phyloP scores from a whole-genome alignment of 495 filamentous ascomycete genomes.

The Podospora bellae-mahoneyi region DNA sequence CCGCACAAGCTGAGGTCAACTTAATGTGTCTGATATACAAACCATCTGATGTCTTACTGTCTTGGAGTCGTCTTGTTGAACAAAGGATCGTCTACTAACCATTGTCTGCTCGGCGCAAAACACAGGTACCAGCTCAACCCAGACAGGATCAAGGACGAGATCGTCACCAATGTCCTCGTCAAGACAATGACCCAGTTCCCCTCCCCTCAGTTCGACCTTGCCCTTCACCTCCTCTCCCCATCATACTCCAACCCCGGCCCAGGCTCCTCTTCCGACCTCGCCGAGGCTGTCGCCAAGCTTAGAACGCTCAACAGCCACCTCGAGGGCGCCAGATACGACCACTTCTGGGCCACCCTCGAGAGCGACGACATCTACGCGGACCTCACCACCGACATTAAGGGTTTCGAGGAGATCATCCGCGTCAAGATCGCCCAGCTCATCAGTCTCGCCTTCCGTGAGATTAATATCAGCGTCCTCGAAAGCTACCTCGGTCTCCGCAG shows the following conservation, averaged over 20 bases:
- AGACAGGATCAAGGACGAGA: slow-evolving; percentile 92
- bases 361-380: slow-evolving; percentile 95
- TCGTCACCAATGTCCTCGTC: slow-evolving; percentile 96
- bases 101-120: slow-evolving; percentile 4
- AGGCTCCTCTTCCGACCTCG: slow-evolving; percentile 55
- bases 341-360: slow-evolving; percentile 92
- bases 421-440: slow-evolving; percentile 87
- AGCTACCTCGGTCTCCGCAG: slow-evolving; percentile 79
- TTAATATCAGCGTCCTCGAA: slow-evolving; percentile 72
- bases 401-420: slow-evolving; percentile 95
- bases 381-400: slow-evolving; percentile 85
- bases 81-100: slow-evolving; percentile 11
- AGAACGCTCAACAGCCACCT: slow-evolving; percentile 78
- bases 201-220: slow-evolving; percentile 89
- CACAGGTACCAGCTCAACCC: slow-evolving; percentile 99
- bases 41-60: slow-evolving; percentile 11
- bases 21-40: slow-evolving; percentile 41
- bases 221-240: slow-evolving; percentile 78
- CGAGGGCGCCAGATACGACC: slow-evolving; percentile 76
- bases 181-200: slow-evolving; percentile 98
- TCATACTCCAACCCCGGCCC: slow-evolving; percentile 38
- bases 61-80: background rate
- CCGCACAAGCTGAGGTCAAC: slow-evolving; percentile 45
- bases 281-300: slow-evolving; percentile 88
- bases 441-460: slow-evolving; percentile 81